Evolutionary conservation across 768 basidiomycete species (phyloP), one percentile per base, ranked within the genome.

Genomic region (Pulveroboletus sp.): DNA sequence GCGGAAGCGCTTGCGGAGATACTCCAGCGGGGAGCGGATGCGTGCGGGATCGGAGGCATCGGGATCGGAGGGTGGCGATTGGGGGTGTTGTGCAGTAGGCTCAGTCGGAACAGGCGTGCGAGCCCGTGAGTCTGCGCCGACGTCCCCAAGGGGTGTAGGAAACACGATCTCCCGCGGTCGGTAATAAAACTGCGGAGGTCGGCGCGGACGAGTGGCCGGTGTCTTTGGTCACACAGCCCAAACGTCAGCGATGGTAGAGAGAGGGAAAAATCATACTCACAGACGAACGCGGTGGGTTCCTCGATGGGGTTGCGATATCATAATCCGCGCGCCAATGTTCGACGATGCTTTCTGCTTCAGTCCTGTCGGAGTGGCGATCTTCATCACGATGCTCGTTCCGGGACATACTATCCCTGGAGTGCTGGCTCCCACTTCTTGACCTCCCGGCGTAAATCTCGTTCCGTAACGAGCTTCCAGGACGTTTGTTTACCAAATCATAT

Each of bases 311-410:
- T 11, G 46, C 51, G 1, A 31, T 47, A 43, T 67, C 66, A 3
- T 57, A 57, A 49, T 69, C 68, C 2, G 52, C 58, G 7, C 66
- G 62, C 67, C 67, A 69, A 39, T 68, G 60, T 32, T 68, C 68
- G 6, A 53, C 47, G 6, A 64, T 59, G 30, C 28, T 33, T 51
- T 68, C 67, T 15, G 55, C 58, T 31, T 67, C 63, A 5, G 61
- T 67, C 51, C 55, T 57, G 27, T 47, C 43, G 14, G 59, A 58
- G 42, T 36, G n/a, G 8, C 47, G 55, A 31, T 57, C 59, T 4
- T 45, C 47, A 9, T 56, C 57, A 18, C 53, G 42, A 36, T 52
- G 14, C n/a, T 58, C 61, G 12, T 55, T 57, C 12, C 58, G 58
- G 6, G 60, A 57, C 8, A 38, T 27, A 2, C 58, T 58, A 10